Percentiles rank a stretch among this genome's conserved stretches.
Conservation (phyloP, 352 stramenopile species). For the Pythium aquatile region DNA sequence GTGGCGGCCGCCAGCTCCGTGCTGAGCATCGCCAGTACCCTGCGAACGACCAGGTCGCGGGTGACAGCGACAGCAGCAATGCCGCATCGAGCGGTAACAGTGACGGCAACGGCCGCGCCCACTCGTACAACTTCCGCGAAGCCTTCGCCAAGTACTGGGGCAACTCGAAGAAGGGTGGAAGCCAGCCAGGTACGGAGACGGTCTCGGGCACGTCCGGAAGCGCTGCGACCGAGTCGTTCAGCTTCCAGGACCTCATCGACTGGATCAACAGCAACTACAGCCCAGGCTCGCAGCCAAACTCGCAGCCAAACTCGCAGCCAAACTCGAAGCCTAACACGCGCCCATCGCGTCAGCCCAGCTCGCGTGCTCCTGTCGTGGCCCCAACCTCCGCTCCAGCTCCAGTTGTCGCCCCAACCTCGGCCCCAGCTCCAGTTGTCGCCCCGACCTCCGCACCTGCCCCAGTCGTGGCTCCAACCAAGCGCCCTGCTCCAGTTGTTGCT, state of each 20-base stretch:
- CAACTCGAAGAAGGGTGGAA: not conserved
- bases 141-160: constrained; percentile 1
- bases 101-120: not conserved
- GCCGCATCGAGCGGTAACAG: not conserved
- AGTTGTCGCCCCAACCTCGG: not conserved
- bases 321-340: not conserved
- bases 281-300: not conserved
- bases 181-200: not conserved
- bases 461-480: not conserved
- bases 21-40: not conserved
- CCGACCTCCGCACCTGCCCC: not conserved
- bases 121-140: constrained; percentile 2
- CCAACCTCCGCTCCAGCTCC: not conserved
- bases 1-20: not conserved
- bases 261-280: constrained; percentile 13
- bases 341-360: not conserved
- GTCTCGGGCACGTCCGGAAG: not conserved
- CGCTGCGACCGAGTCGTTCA: not conserved
- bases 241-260: constrained; percentile 12
- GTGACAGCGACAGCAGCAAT: not conserved
- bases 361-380: not conserved
- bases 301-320: not conserved
- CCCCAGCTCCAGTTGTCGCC: not conserved
- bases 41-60: not conserved
- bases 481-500: not conserved